These are phyloP conservation scores for Astraeus odoratus DNA, from an alignment of 768 basidiomycete species.

Conservation along the genomic window DNA sequence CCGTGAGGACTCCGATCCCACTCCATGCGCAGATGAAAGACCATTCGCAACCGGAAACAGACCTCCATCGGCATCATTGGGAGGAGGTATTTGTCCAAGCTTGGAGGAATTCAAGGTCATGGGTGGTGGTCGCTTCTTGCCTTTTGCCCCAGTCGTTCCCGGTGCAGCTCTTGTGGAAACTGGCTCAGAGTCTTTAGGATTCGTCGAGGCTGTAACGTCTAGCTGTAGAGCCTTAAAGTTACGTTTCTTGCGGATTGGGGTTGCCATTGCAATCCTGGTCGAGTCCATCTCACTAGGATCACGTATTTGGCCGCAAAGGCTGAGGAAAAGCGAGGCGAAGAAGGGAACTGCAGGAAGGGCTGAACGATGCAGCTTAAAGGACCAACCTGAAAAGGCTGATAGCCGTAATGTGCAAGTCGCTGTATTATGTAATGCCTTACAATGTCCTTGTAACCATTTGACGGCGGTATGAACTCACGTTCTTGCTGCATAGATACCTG, in stretches of 20 bases:
- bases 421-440: background rate
- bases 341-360: background rate
- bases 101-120: conserved; percentile 75
- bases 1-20: conserved; percentile 43
- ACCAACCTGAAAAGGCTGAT: conserved; percentile 2
- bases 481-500: too few relatives aligned
- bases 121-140: conserved; percentile 75
- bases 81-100: conserved; percentile 33
- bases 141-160: conserved; percentile 30
- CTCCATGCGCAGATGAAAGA: conserved; percentile 47
- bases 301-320: conserved; percentile 4
- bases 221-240: conserved; percentile 87
- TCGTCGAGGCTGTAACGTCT: conserved; percentile 41
- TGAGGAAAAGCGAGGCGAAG: conserved; percentile 2
- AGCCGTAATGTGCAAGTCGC: background rate
- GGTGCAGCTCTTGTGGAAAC: conserved; percentile 45
- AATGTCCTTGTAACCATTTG: too few relatives aligned
- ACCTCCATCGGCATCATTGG: conserved; percentile 31
- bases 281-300: background rate
- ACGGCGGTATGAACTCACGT: too few relatives aligned
- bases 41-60: conserved; percentile 42
- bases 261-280: conserved; percentile 30
- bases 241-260: conserved; percentile 81
- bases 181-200: conserved; percentile 35
- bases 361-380: conserved; percentile 6